A percentile compares a stretch with the other conserved stretches of the same genome.
These are phyloP conservation scores for Candida sp. DNA, from an alignment of 1,139 yeast species.

Conservation along the genomic window DNA sequence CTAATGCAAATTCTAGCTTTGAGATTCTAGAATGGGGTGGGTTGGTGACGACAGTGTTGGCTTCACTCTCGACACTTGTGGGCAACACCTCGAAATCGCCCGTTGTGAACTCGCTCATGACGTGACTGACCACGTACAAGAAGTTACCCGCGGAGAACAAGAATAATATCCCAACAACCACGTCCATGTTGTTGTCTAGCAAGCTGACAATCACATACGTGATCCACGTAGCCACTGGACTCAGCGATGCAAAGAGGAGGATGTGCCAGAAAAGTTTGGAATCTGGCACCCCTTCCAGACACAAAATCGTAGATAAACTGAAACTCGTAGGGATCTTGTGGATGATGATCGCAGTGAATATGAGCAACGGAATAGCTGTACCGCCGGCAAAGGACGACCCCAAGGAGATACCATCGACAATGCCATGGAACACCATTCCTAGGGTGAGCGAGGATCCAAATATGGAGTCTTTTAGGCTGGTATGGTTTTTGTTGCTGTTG, in stretches of 20 bases:
- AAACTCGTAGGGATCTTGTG: constrained; percentile 83
- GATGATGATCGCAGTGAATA: constrained; percentile 62
- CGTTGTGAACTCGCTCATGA: constrained; percentile 41
- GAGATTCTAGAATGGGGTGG: constrained; percentile 8
- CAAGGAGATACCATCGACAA: constrained; percentile 77
- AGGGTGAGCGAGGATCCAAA: constrained; percentile 49
- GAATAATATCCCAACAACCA: constrained; percentile 55
- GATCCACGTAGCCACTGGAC: constrained; percentile 55
- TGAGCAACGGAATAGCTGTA: constrained; percentile 49
- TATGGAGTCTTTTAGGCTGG: constrained; percentile 26
- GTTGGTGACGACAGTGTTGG: constrained; percentile 4
- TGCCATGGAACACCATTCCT: constrained; percentile 68
- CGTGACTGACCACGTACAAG: constrained; percentile 70
- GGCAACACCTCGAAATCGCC: constrained; percentile 9
- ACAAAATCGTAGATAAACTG: constrained; percentile 63
- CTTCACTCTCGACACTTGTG: constrained; percentile 14
- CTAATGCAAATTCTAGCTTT: constrained; percentile 12
- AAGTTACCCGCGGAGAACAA: constrained; percentile 78
- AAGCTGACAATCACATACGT: constrained; percentile 45
- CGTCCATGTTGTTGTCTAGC: constrained; percentile 31
- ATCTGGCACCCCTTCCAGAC: constrained; percentile 35
- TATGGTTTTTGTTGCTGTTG: not conserved
- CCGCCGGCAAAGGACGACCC: constrained; percentile 62
- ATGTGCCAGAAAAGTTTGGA: constrained; percentile 44
- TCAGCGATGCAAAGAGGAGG: constrained; percentile 50